A percentile compares a stretch with the other conserved stretches of the same genome.
These are phyloP conservation scores for Staphylotrichum longicolle DNA, from an alignment of 495 filamentous ascomycete species.

Conservation along the genomic window DNA sequence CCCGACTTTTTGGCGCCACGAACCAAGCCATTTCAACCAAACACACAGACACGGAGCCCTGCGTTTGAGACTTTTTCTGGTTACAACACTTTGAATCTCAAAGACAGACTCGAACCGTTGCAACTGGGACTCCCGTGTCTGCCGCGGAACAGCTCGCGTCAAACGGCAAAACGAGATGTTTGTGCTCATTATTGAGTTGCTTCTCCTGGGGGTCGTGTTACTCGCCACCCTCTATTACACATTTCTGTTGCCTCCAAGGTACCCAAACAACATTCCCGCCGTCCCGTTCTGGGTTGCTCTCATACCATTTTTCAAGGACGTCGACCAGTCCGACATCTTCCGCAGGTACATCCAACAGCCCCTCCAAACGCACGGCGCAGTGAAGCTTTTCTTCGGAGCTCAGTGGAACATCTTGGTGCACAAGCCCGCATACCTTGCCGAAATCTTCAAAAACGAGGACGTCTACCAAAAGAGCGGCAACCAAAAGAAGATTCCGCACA, in stretches of 20 bases:
- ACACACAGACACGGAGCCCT: no score
- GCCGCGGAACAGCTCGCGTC: no score
- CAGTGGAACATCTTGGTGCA: constrained; percentile 26
- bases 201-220: constrained; percentile 7
- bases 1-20: no score
- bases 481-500: constrained; percentile 49
- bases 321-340: constrained; percentile 36
- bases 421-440: constrained; percentile 40
- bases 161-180: constrained; percentile 3
- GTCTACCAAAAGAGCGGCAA: constrained; percentile 46
- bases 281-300: constrained; percentile 34
- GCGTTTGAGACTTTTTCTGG: no score
- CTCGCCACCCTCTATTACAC: constrained; percentile 11
- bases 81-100: no score
- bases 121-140: not conserved
- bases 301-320: constrained; percentile 31
- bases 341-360: constrained; percentile 32
- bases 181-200: constrained; percentile 6
- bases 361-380: constrained; percentile 41
- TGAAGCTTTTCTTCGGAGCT: constrained; percentile 40
- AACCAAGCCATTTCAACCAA: no score
- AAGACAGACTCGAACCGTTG: no score
- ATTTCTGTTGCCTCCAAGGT: constrained; percentile 20
- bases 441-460: constrained; percentile 50
- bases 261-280: constrained; percentile 30